Evolutionary conservation across 345 rosid genomes (phyloP).

Genomic region (Eucalyptus decipiens): DNA sequence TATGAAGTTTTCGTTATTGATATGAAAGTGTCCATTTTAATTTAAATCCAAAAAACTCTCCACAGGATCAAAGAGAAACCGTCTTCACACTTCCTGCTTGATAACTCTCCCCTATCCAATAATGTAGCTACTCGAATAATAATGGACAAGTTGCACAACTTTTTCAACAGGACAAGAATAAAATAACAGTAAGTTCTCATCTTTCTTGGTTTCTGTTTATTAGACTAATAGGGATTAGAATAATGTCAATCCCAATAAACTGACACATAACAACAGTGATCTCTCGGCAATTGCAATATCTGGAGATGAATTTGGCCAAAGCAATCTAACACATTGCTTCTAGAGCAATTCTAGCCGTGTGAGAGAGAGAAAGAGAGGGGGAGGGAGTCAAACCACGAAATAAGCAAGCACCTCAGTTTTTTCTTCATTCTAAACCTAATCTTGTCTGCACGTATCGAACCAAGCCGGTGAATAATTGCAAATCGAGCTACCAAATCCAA

Average conservation of each 20-base stretch:
- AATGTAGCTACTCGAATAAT: neutral
- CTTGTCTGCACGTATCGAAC: neutral
- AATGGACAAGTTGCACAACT: neutral
- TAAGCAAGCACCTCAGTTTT: neutral
- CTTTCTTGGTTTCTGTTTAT: neutral
- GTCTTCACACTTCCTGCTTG: neutral
- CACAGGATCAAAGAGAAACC: neutral
- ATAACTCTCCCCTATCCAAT: neutral
- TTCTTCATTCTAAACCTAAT: neutral
- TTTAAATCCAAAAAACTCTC: neutral
- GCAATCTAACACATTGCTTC: neutral
- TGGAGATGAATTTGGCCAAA: neutral
- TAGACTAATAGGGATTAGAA: neutral
- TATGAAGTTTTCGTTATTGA: neutral
- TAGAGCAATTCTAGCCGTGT: neutral
- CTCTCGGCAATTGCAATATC: neutral
- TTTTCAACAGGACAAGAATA: neutral
- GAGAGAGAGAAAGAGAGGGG: neutral
- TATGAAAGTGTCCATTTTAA: neutral
- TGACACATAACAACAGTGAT: neutral
- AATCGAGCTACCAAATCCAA: neutral
- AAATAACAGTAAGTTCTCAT: neutral
- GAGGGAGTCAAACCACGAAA: neutral
- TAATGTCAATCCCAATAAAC: neutral
- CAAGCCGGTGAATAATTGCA: neutral